Evolutionary conservation across 2,329 filamentous ascomycete species (phyloP), one percentile per base, ranked within the genome.

Genomic region (Stagonosporopsis rhizophila): DNA sequence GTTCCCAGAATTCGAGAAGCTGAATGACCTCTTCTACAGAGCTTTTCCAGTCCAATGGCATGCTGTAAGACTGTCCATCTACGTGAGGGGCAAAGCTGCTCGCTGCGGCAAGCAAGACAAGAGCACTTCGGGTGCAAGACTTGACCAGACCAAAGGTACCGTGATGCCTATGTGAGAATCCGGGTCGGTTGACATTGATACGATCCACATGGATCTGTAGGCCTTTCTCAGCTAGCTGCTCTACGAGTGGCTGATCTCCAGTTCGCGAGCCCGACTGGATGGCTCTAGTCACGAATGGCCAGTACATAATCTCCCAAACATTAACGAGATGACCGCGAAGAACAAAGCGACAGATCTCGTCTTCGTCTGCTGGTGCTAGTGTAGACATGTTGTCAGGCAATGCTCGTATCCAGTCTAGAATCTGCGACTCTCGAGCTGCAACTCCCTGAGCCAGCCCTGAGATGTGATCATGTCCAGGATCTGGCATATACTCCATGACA

Each of bases 91-190:
- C 17, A n/a, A 32, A 44, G 41, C 41, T 44, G 22, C 28, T 32
- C 41, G 41, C 41, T 35, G 45, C 30, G 17, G 57, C 52, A 15
- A 56, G 46, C 19, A 59, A 17, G 23, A 59, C 20, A n/a, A 59
- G 44, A 14, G 57, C 47, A 22, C 57, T 59, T 17, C 57, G 32
- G 14, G 48, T 49, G 17, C 44, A 52, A 20, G 47, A 41, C 32
- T 44, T 44, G n/a, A 59, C 23, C 42, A 56, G 40, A 19, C 47
- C 39, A 35, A 45, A 57, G 17, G 57, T 60, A 22, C 57, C 57
- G 39, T 60, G 57, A 41, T 56, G 57, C 14, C 57, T 47, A 19
- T 37, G 15, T 19, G 54, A 44, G 27, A 42, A 53, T 9, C 40
- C 41, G 39, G 41, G 41, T 22, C 41, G 41, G 17, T 46, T 46